phyloP scores from a whole-genome alignment of 2,329 filamentous ascomycete genomes.

The Lachnellula willkommii region DNA sequence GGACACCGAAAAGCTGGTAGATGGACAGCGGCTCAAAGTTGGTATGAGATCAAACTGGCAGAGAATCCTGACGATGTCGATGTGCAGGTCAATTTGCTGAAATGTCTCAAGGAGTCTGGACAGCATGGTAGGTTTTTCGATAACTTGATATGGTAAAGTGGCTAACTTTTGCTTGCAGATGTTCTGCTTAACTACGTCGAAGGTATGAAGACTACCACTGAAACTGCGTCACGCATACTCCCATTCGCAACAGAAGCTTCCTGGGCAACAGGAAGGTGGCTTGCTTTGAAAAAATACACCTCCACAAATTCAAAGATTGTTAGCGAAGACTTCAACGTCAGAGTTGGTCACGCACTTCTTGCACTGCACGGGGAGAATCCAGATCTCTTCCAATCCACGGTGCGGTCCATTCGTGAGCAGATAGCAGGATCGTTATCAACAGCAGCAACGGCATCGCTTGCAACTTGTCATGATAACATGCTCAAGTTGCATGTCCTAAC shows the following conservation, averaged over 20 bases:
- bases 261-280: slow-evolving; percentile 83
- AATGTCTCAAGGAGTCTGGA: slow-evolving; percentile 89
- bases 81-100: slow-evolving; percentile 75
- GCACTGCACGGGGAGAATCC: slow-evolving; percentile 51
- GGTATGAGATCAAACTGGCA: slow-evolving; percentile 89
- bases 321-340: slow-evolving; percentile 71
- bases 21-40: slow-evolving; percentile 92
- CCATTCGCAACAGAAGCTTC: slow-evolving; percentile 86
- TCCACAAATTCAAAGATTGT: slow-evolving; percentile 41
- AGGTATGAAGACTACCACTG: slow-evolving; percentile 52
- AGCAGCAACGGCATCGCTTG: slow-evolving; percentile 72
- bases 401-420: slow-evolving; percentile 62
- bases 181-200: slow-evolving; percentile 83
- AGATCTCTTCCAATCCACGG: slow-evolving; percentile 47
- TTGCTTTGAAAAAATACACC: slow-evolving; percentile 65
- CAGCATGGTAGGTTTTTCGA: slow-evolving; percentile 65
- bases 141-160: slow-evolving; percentile 15
- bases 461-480: slow-evolving; percentile 78
- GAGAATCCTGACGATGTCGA: slow-evolving; percentile 72
- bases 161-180: slow-evolving; percentile 45
- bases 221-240: slow-evolving; percentile 58
- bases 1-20: slow-evolving; percentile 89
- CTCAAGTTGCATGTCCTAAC: slow-evolving; percentile 81
- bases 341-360: slow-evolving; percentile 63
- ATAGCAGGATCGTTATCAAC: slow-evolving; percentile 70